Conservation (phyloP, 2,329 filamentous ascomycete species). For the Aureobasidium mangrovei region DNA sequence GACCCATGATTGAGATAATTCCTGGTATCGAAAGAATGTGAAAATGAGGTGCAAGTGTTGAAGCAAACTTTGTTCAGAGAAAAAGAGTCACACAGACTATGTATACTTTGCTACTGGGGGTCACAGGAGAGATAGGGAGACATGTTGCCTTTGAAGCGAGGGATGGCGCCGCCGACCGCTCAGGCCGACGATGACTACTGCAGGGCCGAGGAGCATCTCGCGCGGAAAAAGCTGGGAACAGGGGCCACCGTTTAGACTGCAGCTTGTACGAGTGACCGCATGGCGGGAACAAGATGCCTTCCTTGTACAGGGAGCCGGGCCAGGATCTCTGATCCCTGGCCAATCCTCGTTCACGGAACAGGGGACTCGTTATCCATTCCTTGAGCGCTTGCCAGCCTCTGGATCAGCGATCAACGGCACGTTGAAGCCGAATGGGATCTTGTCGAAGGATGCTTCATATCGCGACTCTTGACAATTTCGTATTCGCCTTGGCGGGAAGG, state of each 20-base stretch:
- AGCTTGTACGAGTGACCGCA: not conserved
- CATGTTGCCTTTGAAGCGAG: not conserved
- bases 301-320: not conserved
- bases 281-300: not conserved
- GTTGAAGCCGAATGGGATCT: not conserved
- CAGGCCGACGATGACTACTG: not conserved
- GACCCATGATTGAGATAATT: not conserved
- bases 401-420: not conserved
- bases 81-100: not conserved
- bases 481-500: constrained; percentile 2
- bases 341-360: not conserved
- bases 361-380: not conserved
- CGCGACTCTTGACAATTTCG: not conserved
- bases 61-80: not conserved
- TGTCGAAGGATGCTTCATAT: not conserved
- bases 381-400: not conserved
- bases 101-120: not conserved
- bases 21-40: not conserved
- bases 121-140: constrained; percentile 2
- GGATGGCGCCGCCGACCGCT: not conserved
- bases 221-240: not conserved
- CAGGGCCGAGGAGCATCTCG: not conserved
- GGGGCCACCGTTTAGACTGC: not conserved
- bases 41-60: not conserved
- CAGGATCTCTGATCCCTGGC: not conserved